phyloP scores from a whole-genome alignment of 805 yeast genomes.

The Candida qinlingensis region DNA sequence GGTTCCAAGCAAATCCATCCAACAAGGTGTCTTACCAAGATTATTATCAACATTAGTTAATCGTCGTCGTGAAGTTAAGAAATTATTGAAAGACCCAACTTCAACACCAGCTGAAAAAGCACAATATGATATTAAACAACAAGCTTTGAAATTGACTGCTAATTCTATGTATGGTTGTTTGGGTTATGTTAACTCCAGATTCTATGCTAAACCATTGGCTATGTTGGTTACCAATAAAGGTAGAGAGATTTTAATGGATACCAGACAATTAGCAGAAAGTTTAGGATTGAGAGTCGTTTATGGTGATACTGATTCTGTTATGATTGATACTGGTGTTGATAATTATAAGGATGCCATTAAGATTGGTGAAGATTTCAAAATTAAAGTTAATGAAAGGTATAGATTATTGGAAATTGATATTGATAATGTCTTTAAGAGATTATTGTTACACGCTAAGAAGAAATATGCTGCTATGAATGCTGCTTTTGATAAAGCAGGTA shows the following conservation, averaged over 20 bases:
- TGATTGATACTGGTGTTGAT: slow-evolving; percentile 87
- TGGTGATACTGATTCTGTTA: slow-evolving; percentile 98
- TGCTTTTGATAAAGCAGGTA: slow-evolving; percentile 44
- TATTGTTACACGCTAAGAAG: slow-evolving; percentile 89
- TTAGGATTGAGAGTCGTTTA: slow-evolving; percentile 81
- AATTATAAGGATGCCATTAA: slow-evolving; percentile 66
- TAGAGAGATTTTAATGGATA: slow-evolving; percentile 89
- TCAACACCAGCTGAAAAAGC: slow-evolving; percentile 59
- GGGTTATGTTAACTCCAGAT: slow-evolving; percentile 86
- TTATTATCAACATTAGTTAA: slow-evolving; percentile 78
- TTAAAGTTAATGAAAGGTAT: slow-evolving; percentile 83
- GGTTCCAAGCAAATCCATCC: slow-evolving; percentile 52
- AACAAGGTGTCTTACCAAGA: slow-evolving; percentile 82
- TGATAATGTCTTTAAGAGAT: slow-evolving; percentile 84
- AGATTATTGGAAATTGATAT: slow-evolving; percentile 86
- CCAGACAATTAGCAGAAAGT: slow-evolving; percentile 87
- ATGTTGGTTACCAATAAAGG: slow-evolving; percentile 94
- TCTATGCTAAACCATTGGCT: slow-evolving; percentile 93
- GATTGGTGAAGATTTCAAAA: slow-evolving; percentile 82
- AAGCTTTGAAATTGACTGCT: slow-evolving; percentile 93
- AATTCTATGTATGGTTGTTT: slow-evolving; percentile 99
- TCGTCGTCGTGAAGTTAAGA: slow-evolving; percentile 91
- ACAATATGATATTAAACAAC: slow-evolving; percentile 93
- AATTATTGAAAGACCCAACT: slow-evolving; percentile 69
- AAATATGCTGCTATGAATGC: slow-evolving; percentile 91